These are phyloP conservation scores for Starmerella ratchasimensis DNA, from an alignment of 805 yeast species.

Conservation along the genomic window DNA sequence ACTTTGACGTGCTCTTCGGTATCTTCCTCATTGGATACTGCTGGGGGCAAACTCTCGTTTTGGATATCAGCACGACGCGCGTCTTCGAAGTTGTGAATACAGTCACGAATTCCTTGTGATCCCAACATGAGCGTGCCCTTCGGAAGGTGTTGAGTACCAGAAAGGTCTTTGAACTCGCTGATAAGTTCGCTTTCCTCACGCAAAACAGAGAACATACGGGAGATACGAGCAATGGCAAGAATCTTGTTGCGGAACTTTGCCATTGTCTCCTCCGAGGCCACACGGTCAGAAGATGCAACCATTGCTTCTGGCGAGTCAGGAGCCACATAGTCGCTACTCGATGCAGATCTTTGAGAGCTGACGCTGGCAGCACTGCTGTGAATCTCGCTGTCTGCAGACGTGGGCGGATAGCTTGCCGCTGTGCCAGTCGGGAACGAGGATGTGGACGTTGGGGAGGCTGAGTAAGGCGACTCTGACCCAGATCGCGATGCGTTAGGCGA, in stretches of 20 bases:
- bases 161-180: slow-evolving; percentile 55
- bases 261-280: slow-evolving; percentile 23
- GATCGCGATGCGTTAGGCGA: no score
- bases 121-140: slow-evolving; percentile 78
- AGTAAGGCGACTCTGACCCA: slow-evolving; percentile 1
- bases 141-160: slow-evolving; percentile 65
- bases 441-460: neutral
- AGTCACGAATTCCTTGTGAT: slow-evolving; percentile 56
- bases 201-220: slow-evolving; percentile 78
- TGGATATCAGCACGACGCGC: slow-evolving; percentile 66
- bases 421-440: neutral
- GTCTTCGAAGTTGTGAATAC: slow-evolving; percentile 62
- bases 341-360: neutral
- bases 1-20: slow-evolving; percentile 31
- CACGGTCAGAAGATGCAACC: neutral
- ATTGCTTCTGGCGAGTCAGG: neutral
- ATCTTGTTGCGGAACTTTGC: slow-evolving; percentile 50
- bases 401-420: neutral
- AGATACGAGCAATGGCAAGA: slow-evolving; percentile 88
- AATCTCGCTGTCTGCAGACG: neutral
- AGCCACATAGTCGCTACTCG: neutral
- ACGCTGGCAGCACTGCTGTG: slow-evolving; percentile 1
- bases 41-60: slow-evolving; percentile 84
- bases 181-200: slow-evolving; percentile 82
- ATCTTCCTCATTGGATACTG: slow-evolving; percentile 36